Evolutionary conservation across 768 basidiomycete genomes (phyloP).

Genomic region (Mycena sanguinolenta): DNA sequence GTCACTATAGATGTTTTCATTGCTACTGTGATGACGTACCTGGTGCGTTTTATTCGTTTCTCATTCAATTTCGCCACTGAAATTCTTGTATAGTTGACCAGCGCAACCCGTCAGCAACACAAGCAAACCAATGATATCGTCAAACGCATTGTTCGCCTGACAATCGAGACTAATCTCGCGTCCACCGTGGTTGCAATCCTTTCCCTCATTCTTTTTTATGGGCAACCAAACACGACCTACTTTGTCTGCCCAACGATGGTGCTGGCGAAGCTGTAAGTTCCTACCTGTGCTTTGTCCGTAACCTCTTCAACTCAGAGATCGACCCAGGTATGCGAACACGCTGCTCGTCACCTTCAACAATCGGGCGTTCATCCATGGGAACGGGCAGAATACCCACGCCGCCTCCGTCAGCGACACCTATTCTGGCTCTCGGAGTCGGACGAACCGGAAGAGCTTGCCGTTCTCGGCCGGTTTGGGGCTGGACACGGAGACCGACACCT

Average conservation of each 20-base stretch:
- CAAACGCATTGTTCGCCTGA: slow-evolving; percentile 32
- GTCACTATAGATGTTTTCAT: slow-evolving; percentile 25
- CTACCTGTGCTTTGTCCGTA: background rate
- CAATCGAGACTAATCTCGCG: slow-evolving; percentile 28
- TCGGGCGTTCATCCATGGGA: slow-evolving; percentile 28
- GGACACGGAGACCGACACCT: slow-evolving; percentile 29
- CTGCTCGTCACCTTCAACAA: slow-evolving; percentile 36
- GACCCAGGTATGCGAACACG: slow-evolving; percentile 29
- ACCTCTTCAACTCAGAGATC: background rate
- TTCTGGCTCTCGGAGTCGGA: background rate
- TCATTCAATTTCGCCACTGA: background rate
- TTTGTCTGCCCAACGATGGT: slow-evolving; percentile 35
- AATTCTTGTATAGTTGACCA: slow-evolving; percentile 8
- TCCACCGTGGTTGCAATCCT: slow-evolving; percentile 28
- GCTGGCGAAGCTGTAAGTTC: slow-evolving; percentile 28
- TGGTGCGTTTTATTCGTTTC: slow-evolving; percentile 16
- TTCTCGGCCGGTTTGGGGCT: slow-evolving; percentile 34
- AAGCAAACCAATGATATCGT: slow-evolving; percentile 37
- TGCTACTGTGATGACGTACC: slow-evolving; percentile 22
- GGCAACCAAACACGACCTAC: slow-evolving; percentile 32
- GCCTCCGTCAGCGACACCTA: slow-evolving; percentile 32
- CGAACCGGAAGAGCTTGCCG: slow-evolving; percentile 21
- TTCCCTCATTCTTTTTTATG: slow-evolving; percentile 30
- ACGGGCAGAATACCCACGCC: slow-evolving; percentile 17
- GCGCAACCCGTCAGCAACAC: slow-evolving; percentile 29